Percentiles rank a stretch among this genome's conserved stretches.
Conservation (phyloP, 2,329 filamentous ascomycete species). For the Cladosporium sp. region DNA sequence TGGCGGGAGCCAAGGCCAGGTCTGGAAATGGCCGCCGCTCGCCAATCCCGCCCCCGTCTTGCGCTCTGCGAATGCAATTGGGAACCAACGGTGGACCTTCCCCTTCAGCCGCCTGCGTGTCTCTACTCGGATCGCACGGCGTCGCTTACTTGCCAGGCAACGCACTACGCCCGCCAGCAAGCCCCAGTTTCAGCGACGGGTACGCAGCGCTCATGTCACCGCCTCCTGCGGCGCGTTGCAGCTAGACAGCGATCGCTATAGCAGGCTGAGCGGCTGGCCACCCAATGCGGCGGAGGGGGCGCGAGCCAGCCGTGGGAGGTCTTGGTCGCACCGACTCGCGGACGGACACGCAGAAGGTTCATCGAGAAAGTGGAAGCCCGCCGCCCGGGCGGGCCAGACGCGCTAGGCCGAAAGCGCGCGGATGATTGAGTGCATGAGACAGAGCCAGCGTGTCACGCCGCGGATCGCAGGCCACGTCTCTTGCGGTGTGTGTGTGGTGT, state of each 20-base stretch:
- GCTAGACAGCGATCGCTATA: slow-evolving; percentile 11
- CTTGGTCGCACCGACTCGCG: slow-evolving; percentile 9
- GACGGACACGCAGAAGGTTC: slow-evolving; percentile 8
- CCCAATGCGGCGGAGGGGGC: background rate
- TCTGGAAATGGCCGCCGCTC: background rate
- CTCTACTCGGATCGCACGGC: slow-evolving; percentile 9
- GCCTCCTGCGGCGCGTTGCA: slow-evolving; percentile 7
- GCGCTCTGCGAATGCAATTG: too few relatives aligned
- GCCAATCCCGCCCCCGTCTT: background rate
- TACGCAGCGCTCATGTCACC: slow-evolving; percentile 6
- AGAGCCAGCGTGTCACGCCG: slow-evolving; percentile 6
- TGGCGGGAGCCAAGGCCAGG: slow-evolving; percentile 6
- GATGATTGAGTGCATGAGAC: slow-evolving; percentile 11
- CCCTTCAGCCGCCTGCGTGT: slow-evolving; percentile 4
- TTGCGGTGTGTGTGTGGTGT: background rate
- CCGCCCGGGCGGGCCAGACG: background rate
- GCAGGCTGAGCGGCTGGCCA: background rate
- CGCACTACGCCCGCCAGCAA: background rate
- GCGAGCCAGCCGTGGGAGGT: background rate
- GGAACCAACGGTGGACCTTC: background rate
- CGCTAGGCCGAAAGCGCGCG: slow-evolving; percentile 1
- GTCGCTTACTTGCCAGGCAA: slow-evolving; percentile 6
- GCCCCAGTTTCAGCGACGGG: slow-evolving; percentile 6
- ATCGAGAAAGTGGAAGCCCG: slow-evolving; percentile 8
- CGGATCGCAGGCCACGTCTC: slow-evolving; percentile 6